Conservation (phyloP, 2,329 filamentous ascomycete species). For the Neocucurbitaria cava region DNA sequence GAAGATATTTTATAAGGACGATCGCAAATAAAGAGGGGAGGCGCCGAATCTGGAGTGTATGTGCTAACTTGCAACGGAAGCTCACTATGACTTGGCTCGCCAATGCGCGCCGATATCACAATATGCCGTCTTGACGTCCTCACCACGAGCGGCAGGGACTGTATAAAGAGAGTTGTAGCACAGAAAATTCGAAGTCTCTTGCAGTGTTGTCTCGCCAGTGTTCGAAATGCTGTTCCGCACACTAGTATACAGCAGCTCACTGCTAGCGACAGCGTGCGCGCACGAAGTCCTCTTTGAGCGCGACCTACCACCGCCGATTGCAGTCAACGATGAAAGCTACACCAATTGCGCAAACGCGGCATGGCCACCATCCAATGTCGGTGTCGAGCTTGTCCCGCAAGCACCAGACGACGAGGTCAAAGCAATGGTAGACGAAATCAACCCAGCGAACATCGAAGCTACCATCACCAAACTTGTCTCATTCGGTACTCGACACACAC, state of each 20-base stretch:
- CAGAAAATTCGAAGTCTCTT: neutral
- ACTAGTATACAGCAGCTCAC: slow-evolving; percentile 12
- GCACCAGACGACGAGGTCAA: slow-evolving; percentile 50
- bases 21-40: slow-evolving; percentile 14
- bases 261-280: slow-evolving; percentile 29
- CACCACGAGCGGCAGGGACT: neutral
- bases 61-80: slow-evolving; percentile 38
- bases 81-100: slow-evolving; percentile 18
- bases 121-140: slow-evolving; percentile 1
- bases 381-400: slow-evolving; percentile 50
- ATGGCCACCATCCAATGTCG: slow-evolving; percentile 53
- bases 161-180: slow-evolving; percentile 15
- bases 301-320: slow-evolving; percentile 36
- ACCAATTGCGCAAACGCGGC: slow-evolving; percentile 43
- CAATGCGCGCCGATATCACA: slow-evolving; percentile 8
- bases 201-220: neutral
- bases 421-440: slow-evolving; percentile 50
- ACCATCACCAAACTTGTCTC: slow-evolving; percentile 62
- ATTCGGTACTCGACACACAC: slow-evolving; percentile 65
- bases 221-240: slow-evolving; percentile 28
- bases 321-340: slow-evolving; percentile 42
- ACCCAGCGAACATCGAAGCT: slow-evolving; percentile 55
- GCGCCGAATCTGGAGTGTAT: slow-evolving; percentile 8
- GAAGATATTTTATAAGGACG: slow-evolving; percentile 9
- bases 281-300: slow-evolving; percentile 36